These are phyloP conservation scores for Pythium chondricola DNA, from an alignment of 352 stramenopile species.

Conservation along the genomic window DNA sequence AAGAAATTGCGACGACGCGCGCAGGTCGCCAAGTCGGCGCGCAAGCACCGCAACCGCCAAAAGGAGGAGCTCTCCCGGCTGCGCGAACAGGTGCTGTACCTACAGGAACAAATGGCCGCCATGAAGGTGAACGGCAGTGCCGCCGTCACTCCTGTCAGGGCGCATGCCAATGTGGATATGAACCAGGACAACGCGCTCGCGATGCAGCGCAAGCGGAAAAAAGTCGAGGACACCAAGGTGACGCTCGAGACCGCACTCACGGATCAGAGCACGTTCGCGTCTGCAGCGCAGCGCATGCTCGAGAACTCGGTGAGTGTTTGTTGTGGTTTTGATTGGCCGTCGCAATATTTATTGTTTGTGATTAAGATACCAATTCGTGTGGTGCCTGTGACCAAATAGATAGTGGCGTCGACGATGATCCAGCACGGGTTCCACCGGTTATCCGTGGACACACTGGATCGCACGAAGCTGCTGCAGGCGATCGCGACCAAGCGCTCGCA, in stretches of 20 bases:
- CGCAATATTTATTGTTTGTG: no score
- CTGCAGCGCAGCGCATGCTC: constrained; percentile 13
- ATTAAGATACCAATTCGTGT: no score
- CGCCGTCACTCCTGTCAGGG: constrained; percentile 25
- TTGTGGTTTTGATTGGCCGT: not conserved
- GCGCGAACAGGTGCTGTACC: constrained; percentile 59
- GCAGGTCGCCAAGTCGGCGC: constrained; percentile 75
- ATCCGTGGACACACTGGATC: constrained; percentile 53
- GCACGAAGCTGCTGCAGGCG: constrained; percentile 35
- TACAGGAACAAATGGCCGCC: constrained; percentile 76
- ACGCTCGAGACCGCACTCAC: constrained; percentile 23
- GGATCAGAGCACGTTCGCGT: constrained; percentile 18
- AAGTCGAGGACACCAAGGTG: constrained; percentile 37
- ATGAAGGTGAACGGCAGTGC: constrained; percentile 34
- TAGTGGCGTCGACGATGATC: constrained; percentile 26
- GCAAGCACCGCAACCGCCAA: constrained; percentile 78
- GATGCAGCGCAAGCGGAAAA: constrained; percentile 68
- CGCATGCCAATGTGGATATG: constrained; percentile 12
- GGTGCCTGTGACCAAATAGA: constrained; percentile 10
- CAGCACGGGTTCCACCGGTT: constrained; percentile 63
- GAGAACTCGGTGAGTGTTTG: constrained; percentile 15
- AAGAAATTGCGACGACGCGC: constrained; percentile 75
- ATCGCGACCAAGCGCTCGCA: constrained; percentile 54
- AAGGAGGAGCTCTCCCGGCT: constrained; percentile 73
- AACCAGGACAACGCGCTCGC: constrained; percentile 47